These are phyloP conservation scores for Beauveria scarabaeidicola DNA, from an alignment of 2,329 filamentous ascomycete genomes.

Conservation along the genomic window DNA sequence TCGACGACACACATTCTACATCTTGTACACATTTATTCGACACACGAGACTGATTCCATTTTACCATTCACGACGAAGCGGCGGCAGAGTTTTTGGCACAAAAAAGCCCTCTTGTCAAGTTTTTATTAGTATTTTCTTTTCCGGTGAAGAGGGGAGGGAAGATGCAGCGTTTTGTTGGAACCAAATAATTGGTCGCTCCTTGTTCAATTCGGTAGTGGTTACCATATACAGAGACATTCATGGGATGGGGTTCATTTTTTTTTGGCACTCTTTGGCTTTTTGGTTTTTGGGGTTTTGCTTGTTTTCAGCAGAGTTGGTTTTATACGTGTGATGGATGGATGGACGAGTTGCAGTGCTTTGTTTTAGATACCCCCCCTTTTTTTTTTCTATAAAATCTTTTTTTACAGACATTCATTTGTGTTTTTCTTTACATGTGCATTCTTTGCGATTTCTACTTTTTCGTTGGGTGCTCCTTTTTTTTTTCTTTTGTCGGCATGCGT, in stretches of 20 bases:
- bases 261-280: neutral
- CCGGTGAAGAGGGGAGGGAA: neutral
- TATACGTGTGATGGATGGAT: neutral
- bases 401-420: neutral
- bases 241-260: neutral
- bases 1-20: neutral
- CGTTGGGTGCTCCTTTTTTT: neutral
- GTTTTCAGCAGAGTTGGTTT: neutral
- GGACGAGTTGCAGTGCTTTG: neutral
- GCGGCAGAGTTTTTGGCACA: neutral
- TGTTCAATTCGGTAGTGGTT: neutral
- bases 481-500: neutral
- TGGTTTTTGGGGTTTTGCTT: neutral
- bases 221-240: neutral
- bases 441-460: neutral
- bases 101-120: too few species aligned
- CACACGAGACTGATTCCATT: neutral
- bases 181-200: neutral
- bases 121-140: neutral
- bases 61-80: neutral
- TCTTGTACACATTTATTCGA: neutral
- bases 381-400: neutral
- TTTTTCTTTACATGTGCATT: neutral
- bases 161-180: neutral
- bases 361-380: conserved; percentile 3